These are phyloP conservation scores for Coemansia reversa DNA, from an alignment of 192 early-diverging fungal species.

Conservation along the genomic window DNA sequence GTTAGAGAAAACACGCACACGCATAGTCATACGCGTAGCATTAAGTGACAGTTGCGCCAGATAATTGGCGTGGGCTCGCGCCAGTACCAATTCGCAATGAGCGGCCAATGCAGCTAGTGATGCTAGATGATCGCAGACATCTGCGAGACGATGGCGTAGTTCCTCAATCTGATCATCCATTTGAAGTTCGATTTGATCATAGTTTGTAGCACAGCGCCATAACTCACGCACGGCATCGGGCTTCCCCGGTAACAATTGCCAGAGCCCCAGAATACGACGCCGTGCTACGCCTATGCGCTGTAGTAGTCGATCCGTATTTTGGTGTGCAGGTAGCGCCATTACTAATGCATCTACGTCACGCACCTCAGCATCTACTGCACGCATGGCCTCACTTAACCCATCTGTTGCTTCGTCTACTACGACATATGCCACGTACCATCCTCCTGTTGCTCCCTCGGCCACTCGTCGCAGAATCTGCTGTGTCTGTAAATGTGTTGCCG, in stretches of 20 bases:
- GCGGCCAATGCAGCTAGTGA: conserved; percentile 66
- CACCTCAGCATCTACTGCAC: conserved; percentile 71
- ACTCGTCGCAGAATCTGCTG: conserved; percentile 8
- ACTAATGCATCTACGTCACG: conserved; percentile 76
- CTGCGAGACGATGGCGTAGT: conserved; percentile 12
- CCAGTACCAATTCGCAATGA: conserved; percentile 74
- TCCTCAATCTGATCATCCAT: conserved; percentile 1
- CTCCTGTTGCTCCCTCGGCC: not conserved
- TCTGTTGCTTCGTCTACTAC: conserved; percentile 81
- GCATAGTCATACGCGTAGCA: conserved; percentile 57
- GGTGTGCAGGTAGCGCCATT: conserved; percentile 53
- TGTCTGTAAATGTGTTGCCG: not conserved
- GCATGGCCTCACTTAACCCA: conserved; percentile 62
- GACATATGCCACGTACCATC: conserved; percentile 53
- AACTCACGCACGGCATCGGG: conserved; percentile 71
- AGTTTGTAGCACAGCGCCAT: conserved; percentile 58
- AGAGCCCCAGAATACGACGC: conserved; percentile 67
- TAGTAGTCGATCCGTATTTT: conserved; percentile 67
- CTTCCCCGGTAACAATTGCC: conserved; percentile 66
- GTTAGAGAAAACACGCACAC: conserved; percentile 30
- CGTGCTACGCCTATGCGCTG: conserved; percentile 70
- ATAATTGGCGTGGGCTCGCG: conserved; percentile 76
- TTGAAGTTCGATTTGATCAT: too few relatives aligned
- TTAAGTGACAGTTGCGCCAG: conserved; percentile 78
- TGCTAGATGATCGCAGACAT: conserved; percentile 62